Conservation (phyloP, 2,329 filamentous ascomycete genomes). For the Septoria linicola region DNA sequence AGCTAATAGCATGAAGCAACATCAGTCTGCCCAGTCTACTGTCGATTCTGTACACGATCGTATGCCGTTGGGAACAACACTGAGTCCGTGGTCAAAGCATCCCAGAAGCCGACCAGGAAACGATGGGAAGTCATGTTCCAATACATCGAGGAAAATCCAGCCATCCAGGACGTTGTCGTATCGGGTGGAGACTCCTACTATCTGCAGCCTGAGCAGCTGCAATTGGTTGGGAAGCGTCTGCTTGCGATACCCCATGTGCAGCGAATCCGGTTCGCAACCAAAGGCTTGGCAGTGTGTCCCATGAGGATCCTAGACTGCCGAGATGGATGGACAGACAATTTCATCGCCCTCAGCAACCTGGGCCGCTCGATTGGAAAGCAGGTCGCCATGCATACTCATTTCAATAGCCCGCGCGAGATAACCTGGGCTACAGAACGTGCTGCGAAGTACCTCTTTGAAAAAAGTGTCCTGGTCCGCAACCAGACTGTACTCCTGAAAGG, state of each 20-base stretch:
- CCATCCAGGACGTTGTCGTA: constrained; percentile 59
- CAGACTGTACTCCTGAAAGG: constrained; percentile 60
- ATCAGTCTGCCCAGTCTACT: constrained; percentile 63
- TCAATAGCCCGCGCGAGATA: constrained; percentile 63
- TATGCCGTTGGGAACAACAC: constrained; percentile 60
- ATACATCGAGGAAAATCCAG: constrained; percentile 54
- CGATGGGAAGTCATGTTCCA: constrained; percentile 59
- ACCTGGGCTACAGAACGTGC: constrained; percentile 59
- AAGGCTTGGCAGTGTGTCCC: constrained; percentile 61
- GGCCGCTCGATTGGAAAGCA: constrained; percentile 57
- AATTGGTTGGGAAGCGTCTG: constrained; percentile 55
- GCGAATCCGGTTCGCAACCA: constrained; percentile 62
- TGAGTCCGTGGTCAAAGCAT: constrained; percentile 45
- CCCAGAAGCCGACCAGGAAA: constrained; percentile 39
- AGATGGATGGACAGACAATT: constrained; percentile 55
- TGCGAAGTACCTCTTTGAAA: constrained; percentile 51
- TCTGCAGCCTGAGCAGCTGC: constrained; percentile 54
- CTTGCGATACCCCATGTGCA: constrained; percentile 59
- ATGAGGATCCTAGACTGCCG: constrained; percentile 53
- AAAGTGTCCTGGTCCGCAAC: constrained; percentile 58
- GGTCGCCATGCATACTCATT: constrained; percentile 64
- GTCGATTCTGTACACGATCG: constrained; percentile 61
- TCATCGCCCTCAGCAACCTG: constrained; percentile 53
- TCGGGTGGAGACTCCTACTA: constrained; percentile 64
- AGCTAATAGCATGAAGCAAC: constrained; percentile 45